Evolutionary conservation across 805 yeast species (phyloP).

Genomic region (Torulaspora gathmanii): DNA sequence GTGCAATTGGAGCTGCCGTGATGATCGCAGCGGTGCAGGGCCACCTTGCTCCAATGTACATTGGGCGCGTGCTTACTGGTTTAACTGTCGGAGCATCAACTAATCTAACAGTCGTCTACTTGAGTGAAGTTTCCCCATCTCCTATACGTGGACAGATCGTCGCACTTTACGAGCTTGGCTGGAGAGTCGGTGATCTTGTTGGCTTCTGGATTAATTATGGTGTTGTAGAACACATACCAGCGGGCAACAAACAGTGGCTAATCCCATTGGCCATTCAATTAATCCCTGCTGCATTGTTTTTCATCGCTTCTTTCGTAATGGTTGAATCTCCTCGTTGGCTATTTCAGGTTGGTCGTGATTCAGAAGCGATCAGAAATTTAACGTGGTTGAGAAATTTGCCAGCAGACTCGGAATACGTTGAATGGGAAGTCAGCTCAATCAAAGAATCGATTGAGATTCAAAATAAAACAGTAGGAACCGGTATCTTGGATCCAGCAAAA

Average conservation of each 20-base stretch:
- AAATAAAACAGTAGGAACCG: conserved; percentile 33
- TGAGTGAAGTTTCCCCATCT: conserved; percentile 44
- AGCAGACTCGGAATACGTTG: conserved; percentile 38
- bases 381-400: conserved; percentile 39
- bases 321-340: conserved; percentile 47
- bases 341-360: conserved; percentile 36
- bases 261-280: conserved; percentile 46
- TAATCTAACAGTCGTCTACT: conserved; percentile 46
- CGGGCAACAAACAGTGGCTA: conserved; percentile 41
- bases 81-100: conserved; percentile 51
- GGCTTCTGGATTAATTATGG: conserved; percentile 52
- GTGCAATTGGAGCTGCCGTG: conserved; percentile 43
- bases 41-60: conserved; percentile 45
- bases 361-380: conserved; percentile 36
- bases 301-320: conserved; percentile 38
- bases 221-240: conserved; percentile 35
- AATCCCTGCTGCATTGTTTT: conserved; percentile 43
- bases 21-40: conserved; percentile 36
- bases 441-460: conserved; percentile 26
- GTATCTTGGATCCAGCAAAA: conserved; percentile 40
- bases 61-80: conserved; percentile 51
- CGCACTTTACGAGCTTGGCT: conserved; percentile 46
- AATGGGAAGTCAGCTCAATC: conserved; percentile 38
- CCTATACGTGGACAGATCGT: conserved; percentile 44
- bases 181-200: conserved; percentile 46